Evolutionary conservation across 108 stramenopile species (phyloP).

Genomic region (Nitzschia sp.): DNA sequence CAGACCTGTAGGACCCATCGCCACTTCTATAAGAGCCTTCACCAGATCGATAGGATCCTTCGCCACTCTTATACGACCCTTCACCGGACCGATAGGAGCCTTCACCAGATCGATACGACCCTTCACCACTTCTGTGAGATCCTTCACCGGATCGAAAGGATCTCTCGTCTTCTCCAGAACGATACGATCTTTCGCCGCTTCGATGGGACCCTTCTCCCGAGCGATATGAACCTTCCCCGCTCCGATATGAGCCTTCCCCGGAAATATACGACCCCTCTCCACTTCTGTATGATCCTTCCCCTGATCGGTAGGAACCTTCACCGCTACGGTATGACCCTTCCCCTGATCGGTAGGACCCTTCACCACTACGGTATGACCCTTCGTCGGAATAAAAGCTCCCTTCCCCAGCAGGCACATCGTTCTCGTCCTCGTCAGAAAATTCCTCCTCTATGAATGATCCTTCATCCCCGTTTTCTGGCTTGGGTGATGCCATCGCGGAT

Average conservation of each 20-base stretch:
- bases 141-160: not conserved
- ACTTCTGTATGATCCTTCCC: conserved; percentile 27
- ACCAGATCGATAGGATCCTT: conserved; percentile 7
- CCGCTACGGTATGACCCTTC: conserved; percentile 11
- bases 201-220: not conserved
- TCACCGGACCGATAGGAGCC: not conserved
- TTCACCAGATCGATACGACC: not conserved
- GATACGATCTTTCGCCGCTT: conserved; percentile 3
- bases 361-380: conserved; percentile 6
- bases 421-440: conserved; percentile 10
- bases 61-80: not conserved
- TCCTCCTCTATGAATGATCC: conserved; percentile 5
- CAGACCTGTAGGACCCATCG: not conserved
- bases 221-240: conserved; percentile 14
- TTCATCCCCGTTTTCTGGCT: not conserved
- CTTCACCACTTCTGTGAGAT: conserved; percentile 7
- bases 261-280: conserved; percentile 2
- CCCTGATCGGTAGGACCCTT: conserved; percentile 1
- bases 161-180: conserved; percentile 4
- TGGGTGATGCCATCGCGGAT: conserved; percentile 8
- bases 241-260: conserved; percentile 15
- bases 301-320: conserved; percentile 3
- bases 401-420: not conserved
- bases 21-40: conserved; percentile 29
- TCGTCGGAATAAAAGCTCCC: conserved; percentile 26